Percentiles rank a stretch among this genome's conserved stretches.
Conservation (phyloP, 176 grass and related monocot genomes). For the Canna indica region DNA sequence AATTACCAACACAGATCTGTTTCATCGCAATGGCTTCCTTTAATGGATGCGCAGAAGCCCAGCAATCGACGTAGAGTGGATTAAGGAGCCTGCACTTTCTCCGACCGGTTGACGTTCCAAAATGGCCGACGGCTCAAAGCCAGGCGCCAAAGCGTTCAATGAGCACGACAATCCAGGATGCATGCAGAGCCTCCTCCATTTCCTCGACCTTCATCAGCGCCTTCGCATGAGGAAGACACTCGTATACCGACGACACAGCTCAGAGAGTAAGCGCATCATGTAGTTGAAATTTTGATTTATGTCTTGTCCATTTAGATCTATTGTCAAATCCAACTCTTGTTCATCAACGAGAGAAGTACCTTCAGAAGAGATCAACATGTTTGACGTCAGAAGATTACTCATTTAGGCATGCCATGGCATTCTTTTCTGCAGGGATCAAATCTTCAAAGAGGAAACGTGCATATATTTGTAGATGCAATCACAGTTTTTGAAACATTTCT, state of each 20-base stretch:
- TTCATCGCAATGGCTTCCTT: background rate
- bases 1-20: background rate
- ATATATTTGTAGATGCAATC: no score
- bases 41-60: background rate
- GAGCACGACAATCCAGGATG: slow-evolving; percentile 31
- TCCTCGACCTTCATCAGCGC: slow-evolving; percentile 44
- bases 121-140: slow-evolving; percentile 32
- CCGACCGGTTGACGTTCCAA: slow-evolving; percentile 11
- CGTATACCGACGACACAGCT: slow-evolving; percentile 22
- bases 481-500: no score
- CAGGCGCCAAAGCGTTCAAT: background rate
- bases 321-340: no score
- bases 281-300: slow-evolving; percentile 8
- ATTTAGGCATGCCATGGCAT: no score
- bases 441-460: no score
- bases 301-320: no score
- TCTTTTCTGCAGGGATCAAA: no score
- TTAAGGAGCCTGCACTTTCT: background rate
- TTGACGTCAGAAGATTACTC: no score
- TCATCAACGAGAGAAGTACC: background rate
- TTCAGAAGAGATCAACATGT: background rate
- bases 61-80: background rate
- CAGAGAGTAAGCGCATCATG: slow-evolving; percentile 28
- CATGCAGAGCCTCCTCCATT: slow-evolving; percentile 52
- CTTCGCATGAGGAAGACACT: slow-evolving; percentile 39